Conservation (phyloP, 768 basidiomycete species). For the Paxillus rubicundulus region DNA sequence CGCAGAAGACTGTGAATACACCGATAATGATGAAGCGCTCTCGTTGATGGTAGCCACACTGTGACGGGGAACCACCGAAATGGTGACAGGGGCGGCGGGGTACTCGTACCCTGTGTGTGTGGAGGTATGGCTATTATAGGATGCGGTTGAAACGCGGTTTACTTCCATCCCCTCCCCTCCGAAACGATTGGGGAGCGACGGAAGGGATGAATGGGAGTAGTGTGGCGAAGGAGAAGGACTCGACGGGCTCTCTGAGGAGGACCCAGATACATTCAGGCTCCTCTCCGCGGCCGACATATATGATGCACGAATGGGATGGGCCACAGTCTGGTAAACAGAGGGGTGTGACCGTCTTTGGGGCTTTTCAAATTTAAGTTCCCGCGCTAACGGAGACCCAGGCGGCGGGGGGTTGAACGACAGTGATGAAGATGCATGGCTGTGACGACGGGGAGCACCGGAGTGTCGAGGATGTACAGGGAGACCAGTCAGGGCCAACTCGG, state of each 20-base stretch:
- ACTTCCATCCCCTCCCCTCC: not conserved
- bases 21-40: slow-evolving; percentile 1
- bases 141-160: slow-evolving; percentile 2
- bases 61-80: not conserved
- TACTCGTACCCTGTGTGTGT: not conserved
- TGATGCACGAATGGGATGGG: not conserved
- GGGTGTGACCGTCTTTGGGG: not conserved
- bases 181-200: not conserved
- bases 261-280: not conserved
- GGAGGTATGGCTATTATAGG: not conserved
- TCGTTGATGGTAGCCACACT: not conserved
- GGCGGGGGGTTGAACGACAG: not conserved
- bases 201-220: not conserved
- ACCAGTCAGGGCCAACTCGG: not conserved
- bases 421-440: slow-evolving; percentile 3
- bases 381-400: not conserved
- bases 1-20: slow-evolving; percentile 8
- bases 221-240: not conserved
- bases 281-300: not conserved
- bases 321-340: not conserved
- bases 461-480: not conserved
- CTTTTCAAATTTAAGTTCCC: not conserved
- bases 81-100: not conserved
- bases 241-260: not conserved
- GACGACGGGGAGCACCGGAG: not conserved